phyloP scores from a whole-genome alignment of 2,329 filamentous ascomycete species.

The Penicillium sp. region DNA sequence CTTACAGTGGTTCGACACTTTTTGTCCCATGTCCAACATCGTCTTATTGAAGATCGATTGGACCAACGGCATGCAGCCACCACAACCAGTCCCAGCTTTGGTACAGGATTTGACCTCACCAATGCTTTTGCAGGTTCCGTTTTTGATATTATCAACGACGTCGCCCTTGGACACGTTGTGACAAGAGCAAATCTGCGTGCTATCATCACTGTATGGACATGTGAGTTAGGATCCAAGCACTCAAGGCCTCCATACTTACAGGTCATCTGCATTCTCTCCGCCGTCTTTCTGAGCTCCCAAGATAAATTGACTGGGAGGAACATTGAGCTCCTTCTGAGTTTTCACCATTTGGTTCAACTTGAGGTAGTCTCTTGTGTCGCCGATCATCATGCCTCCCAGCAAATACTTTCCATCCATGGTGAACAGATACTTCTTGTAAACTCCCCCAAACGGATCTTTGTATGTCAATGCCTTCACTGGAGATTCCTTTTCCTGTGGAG shows the following conservation, averaged over 20 bases:
- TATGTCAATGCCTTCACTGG: conserved; percentile 80
- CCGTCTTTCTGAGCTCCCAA: conserved; percentile 68
- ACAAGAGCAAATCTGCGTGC: conserved; percentile 86
- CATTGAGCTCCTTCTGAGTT: conserved; percentile 69
- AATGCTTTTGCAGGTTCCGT: conserved; percentile 73
- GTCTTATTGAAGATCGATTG: conserved; percentile 86
- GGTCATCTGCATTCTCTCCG: conserved; percentile 68
- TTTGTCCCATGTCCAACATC: conserved; percentile 77
- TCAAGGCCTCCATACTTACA: conserved; percentile 41
- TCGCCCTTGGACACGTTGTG: conserved; percentile 89
- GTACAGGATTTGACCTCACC: conserved; percentile 82
- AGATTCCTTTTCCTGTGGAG: conserved; percentile 40
- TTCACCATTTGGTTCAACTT: conserved; percentile 85
- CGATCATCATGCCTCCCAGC: conserved; percentile 96
- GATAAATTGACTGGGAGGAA: conserved; percentile 76
- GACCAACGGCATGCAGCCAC: conserved; percentile 82
- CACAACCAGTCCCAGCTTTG: conserved; percentile 85
- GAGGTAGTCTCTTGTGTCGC: conserved; percentile 83
- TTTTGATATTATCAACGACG: conserved; percentile 64
- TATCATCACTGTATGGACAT: conserved; percentile 52
- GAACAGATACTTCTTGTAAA: conserved; percentile 94
- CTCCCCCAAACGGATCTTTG: conserved; percentile 77
- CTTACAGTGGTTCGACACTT: conserved; percentile 69
- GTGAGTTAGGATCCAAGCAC: too few species aligned
- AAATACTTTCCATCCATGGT: conserved; percentile 84